Evolutionary conservation across 2,329 filamentous ascomycete species (phyloP), one percentile per base, ranked within the genome.

Genomic region (Aspergillus phoenicis): DNA sequence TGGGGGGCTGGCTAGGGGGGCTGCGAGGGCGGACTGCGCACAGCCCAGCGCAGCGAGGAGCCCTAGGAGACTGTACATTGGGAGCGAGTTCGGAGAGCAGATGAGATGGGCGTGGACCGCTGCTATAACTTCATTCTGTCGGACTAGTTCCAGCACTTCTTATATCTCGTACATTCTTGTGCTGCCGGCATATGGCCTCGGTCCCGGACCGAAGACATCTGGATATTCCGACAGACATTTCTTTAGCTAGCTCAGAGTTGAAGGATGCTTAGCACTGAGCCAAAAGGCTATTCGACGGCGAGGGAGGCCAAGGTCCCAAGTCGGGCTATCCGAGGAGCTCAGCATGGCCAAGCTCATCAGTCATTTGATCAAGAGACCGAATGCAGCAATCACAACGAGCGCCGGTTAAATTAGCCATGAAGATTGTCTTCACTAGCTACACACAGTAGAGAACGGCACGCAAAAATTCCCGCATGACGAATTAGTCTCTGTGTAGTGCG

Each of bases 41-140:
- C 48, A 54, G 22, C 55, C 47, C 17, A 61, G 39, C 13, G 53
- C 48, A 47, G 48, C 43, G 17, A 58, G 47, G 33, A 48, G 33
- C 38, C 48, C 15, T 39, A 47, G 39, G 39, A 52, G 43, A 24
- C 13, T 41, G 17, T 43, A 43, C 57, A 59, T 59, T 17, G 26
- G 28, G 22, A 1, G 24, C 45, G 6, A 15, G 15, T 11, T 49
- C 45, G 17, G 22, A 26, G 45, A 15, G 15, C 7, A 28, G 15
- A 30, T 17, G 15, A 22, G 15, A 33, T n/a, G 26, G 4, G 4
- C 13, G 5, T 30, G 15, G 26, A 17, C 24, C 30, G 8, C 26
- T 17, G 4, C 4, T 51, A 3, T 30, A 1, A 8, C 7, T 8
- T 20, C 15, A 6, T 17, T 8, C 4, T 11, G 4, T 10, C 13